Base-by-base conservation (phyloP, 1,139 yeast species). In the Debaryomycetaceae sp. region DNA sequence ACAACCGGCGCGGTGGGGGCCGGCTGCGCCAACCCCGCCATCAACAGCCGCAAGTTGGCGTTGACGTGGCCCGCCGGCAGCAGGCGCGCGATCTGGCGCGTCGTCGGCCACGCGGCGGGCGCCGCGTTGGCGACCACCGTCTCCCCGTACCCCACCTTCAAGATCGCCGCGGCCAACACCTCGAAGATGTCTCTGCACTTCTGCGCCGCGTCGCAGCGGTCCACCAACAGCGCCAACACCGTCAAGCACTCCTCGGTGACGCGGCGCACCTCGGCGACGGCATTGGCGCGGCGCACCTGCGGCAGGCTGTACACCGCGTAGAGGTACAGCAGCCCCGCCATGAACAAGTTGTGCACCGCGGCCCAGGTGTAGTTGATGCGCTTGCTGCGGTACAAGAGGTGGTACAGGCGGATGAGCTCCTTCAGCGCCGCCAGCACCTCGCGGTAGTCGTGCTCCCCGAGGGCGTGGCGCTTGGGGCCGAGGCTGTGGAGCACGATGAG, bases 351-450 rank as follows among this genome's bases (percentile, higher is more conserved):
- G 51, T 86, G 94, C 2, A 86, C 91, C 0, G 94, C 94, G 1
- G 89, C 91, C 96, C 96, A 88, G 0, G 96, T 85, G 55, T 83
- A 88, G 51, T 86, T 86, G 39, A 86, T 70, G 28, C 75, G 65
- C 43, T 74, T 75, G 20, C 67, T 67, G 14, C 61, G 55, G 41
- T 73, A 73, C 26, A 86, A 58, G 31, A 70, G 73, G 28, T 71
- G 61, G 51, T 84, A 88, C 26, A 78, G 71, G 27, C 66, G 61
- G 34, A 86, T 79, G 25, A 85, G 71, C 27, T 78, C 79, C 42
- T 71, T 73, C 2, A 93, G 75, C 1, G 89, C 74, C 18, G 72
- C 75, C 12, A 74, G 70, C n/a, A 84, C 75, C 27, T 71, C 67
- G 18, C 63, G 44, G 41, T 74, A 73, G 31, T 84, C 84, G 8